Conservation (phyloP, 805 yeast genomes). For the Metschnikowia kofuensis region DNA sequence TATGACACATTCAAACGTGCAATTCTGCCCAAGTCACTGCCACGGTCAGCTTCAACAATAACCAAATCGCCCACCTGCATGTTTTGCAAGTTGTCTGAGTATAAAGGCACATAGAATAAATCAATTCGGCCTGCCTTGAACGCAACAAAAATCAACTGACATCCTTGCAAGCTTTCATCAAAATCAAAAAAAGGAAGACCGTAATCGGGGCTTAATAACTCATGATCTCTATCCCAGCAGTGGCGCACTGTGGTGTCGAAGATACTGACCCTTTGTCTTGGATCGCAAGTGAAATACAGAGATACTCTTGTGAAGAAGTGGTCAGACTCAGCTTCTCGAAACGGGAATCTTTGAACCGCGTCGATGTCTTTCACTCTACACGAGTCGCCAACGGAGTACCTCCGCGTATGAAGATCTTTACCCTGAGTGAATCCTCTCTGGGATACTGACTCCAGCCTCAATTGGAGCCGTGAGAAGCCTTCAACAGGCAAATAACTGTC, state of each 20-base stretch:
- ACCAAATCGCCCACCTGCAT: constrained; percentile 63
- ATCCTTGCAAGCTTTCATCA: background rate
- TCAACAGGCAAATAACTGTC: background rate
- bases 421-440: background rate
- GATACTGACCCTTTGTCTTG: constrained; percentile 39
- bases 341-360: background rate
- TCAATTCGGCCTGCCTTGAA: constrained; percentile 81
- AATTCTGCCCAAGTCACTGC: constrained; percentile 71
- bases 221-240: background rate
- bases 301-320: constrained; percentile 15
- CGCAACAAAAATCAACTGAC: constrained; percentile 41
- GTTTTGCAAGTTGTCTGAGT: constrained; percentile 21
- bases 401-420: background rate
- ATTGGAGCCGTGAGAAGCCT: background rate
- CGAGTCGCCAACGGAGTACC: constrained; percentile 4
- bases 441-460: background rate
- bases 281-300: constrained; percentile 37
- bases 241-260: constrained; percentile 14
- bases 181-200: constrained; percentile 1
- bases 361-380: background rate
- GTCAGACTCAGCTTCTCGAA: background rate
- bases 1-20: constrained; percentile 53
- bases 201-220: constrained; percentile 1
- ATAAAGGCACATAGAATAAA: constrained; percentile 59
- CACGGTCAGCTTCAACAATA: constrained; percentile 82